Percentiles rank a stretch among this genome's conserved stretches.
Conservation (phyloP, 1,284 basidiomycete genomes). For the Abortiporus biennis region DNA sequence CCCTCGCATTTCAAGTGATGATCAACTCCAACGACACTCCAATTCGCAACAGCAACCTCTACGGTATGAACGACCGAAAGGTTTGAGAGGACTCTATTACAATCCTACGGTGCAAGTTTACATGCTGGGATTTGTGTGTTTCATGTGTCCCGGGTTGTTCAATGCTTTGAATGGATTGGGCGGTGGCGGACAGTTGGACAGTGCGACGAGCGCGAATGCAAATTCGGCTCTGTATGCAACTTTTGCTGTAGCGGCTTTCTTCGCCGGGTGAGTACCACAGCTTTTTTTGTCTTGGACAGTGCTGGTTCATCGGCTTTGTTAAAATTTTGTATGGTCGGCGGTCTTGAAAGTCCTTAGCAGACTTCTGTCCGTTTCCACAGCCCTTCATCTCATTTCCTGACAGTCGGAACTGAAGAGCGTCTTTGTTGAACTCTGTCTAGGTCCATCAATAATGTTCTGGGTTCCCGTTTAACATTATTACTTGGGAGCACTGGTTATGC, state of each 20-base stretch:
- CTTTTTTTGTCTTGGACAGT: constrained; percentile 14
- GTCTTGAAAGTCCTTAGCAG: too few species aligned
- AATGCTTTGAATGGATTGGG: constrained; percentile 56
- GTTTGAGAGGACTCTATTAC: constrained; percentile 31
- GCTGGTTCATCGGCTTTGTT: not conserved
- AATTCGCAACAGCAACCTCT: not conserved
- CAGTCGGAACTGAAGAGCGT: too few species aligned
- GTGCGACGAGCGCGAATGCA: constrained; percentile 55
- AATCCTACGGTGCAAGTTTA: constrained; percentile 37
- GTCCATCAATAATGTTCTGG: constrained; percentile 72
- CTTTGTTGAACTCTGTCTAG: constrained; percentile 27
- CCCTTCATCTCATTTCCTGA: too few species aligned
- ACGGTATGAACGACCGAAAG: constrained; percentile 7
- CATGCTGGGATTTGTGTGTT: constrained; percentile 63
- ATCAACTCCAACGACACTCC: too few species aligned
- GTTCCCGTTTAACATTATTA: constrained; percentile 65
- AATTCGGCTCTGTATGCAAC: constrained; percentile 64
- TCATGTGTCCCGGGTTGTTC: constrained; percentile 55
- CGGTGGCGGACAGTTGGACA: constrained; percentile 61
- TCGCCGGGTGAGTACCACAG: constrained; percentile 49
- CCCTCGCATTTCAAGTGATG: too few species aligned
- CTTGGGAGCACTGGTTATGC: constrained; percentile 68
- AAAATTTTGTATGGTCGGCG: too few species aligned
- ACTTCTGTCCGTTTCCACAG: too few species aligned
- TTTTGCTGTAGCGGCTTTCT: constrained; percentile 60